Base-by-base conservation (phyloP, 148 eudicot species). In the Rhododendron vialii region DNA sequence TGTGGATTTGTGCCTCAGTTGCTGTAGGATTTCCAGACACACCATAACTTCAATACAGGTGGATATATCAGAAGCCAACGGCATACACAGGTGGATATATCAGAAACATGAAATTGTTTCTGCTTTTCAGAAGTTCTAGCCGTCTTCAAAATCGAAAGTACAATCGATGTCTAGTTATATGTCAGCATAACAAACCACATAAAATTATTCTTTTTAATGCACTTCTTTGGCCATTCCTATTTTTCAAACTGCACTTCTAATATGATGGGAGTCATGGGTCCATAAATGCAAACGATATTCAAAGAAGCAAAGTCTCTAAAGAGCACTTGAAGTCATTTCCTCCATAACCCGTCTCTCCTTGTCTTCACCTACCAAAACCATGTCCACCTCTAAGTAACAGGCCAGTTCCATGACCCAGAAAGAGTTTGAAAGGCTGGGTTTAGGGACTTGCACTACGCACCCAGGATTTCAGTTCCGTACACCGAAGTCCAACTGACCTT, bases 301-400 rank as follows among this genome's bases (percentile, higher is more conserved):
- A 24, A 82, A 82, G 75, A 82, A 59, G 48, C 43, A 45, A 82
- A 18, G 36, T 82, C 41, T 82, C 83, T 82, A 18, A 78, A 20
- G 30, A 20, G 81, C 81, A 43, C 81, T 78, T 43, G 15, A 75
- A 75, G 43, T 75, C 78, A 33, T 74, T 17, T 36, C 22, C 43
- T 75, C 20, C n/a, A 75, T 75, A 14, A 75, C 43, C 17, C 8
- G 4, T 14, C 38, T 73, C 77, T 73, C 77, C 38, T 33, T 13
- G 30, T n/a, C 30, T 65, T 24, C 30, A 65, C n/a, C 71, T 65
- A n/a, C 71, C 30, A n/a, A 65, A 22, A 65, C 30, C 20, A 33
- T 30, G 71, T 65, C 69, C 77, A 30, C 20, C 77, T 2, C 77
- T 28, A 53, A 13, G 57, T 53, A 73, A 73, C 38, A 73, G 77